Percentiles rank a stretch among this genome's conserved stretches.
phyloP scores from a whole-genome alignment of 2,329 filamentous ascomycete species.

The Cladosporium sphaerospermum region DNA sequence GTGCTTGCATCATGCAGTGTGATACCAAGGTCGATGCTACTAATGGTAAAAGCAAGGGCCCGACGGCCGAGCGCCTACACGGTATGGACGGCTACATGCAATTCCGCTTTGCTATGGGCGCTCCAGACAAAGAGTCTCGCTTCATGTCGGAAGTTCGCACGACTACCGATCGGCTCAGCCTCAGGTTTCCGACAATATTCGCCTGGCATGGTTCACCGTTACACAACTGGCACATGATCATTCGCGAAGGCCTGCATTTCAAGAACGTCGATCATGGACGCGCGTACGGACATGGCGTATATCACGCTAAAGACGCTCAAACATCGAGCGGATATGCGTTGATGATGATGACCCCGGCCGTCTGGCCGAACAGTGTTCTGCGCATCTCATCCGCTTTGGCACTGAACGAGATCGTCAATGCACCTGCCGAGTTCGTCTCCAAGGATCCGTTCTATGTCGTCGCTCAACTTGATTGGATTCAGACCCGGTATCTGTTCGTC shows the following conservation, averaged over 20 bases:
- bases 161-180: constrained; percentile 35
- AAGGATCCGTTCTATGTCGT: constrained; percentile 63
- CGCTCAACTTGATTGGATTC: constrained; percentile 74
- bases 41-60: constrained; percentile 1
- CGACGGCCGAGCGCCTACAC: constrained; percentile 43
- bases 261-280: constrained; percentile 58
- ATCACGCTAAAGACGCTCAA: constrained; percentile 59
- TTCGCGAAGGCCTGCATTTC: constrained; percentile 75
- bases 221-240: constrained; percentile 82
- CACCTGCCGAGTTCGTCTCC: constrained; percentile 54
- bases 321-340: constrained; percentile 51
- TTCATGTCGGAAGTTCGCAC: constrained; percentile 60
- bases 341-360: constrained; percentile 10
- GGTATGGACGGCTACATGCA: constrained; percentile 66
- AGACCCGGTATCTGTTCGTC: constrained; percentile 78
- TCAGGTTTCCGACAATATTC: constrained; percentile 63
- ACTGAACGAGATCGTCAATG: constrained; percentile 81
- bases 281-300: constrained; percentile 71
- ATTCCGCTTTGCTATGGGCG: constrained; percentile 82
- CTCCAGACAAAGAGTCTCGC: constrained; percentile 75
- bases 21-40: constrained; percentile 34
- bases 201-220: constrained; percentile 79
- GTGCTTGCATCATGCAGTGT: constrained; percentile 77
- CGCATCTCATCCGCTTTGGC: constrained; percentile 57
- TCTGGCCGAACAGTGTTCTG: constrained; percentile 64